Percentiles rank a stretch among this genome's conserved stretches.
These are phyloP conservation scores for Globisporangium sylvaticum DNA, from an alignment of 352 stramenopile genomes.

Conservation along the genomic window DNA sequence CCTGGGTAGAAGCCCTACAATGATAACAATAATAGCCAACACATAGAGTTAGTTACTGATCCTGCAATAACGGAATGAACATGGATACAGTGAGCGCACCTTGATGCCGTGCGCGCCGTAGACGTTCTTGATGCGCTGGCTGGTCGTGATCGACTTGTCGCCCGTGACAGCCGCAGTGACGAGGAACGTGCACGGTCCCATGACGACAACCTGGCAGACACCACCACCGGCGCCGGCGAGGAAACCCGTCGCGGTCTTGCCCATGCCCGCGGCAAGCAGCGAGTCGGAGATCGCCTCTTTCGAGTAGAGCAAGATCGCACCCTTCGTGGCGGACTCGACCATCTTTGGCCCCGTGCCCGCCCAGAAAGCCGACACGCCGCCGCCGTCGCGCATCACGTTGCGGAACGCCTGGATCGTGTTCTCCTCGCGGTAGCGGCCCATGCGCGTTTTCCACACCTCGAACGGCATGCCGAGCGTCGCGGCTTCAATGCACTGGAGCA, in stretches of 20 bases:
- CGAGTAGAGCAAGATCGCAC: conserved; percentile 86
- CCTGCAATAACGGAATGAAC: neutral
- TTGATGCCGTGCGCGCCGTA: conserved; percentile 84
- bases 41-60: neutral
- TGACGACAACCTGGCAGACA: conserved; percentile 87
- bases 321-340: conserved; percentile 89
- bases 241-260: conserved; percentile 71
- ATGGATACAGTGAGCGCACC: conserved; percentile 5
- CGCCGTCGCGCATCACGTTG: conserved; percentile 86
- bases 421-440: conserved; percentile 86
- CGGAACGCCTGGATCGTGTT: conserved; percentile 78
- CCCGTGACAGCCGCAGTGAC: conserved; percentile 88
- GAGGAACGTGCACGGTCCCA: conserved; percentile 90
- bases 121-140: conserved; percentile 78
- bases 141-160: conserved; percentile 86
- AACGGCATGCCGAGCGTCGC: conserved; percentile 90
- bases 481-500: conserved; percentile 88
- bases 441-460: conserved; percentile 92
- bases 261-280: conserved; percentile 62
- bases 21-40: neutral
- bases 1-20: conserved; percentile 84
- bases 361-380: conserved; percentile 84
- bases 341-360: conserved; percentile 88
- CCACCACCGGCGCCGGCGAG: conserved; percentile 78
- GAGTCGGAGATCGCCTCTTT: conserved; percentile 88